Base-by-base conservation (phyloP, 1,284 basidiomycete genomes). In the Malassezia sympodialis region DNA sequence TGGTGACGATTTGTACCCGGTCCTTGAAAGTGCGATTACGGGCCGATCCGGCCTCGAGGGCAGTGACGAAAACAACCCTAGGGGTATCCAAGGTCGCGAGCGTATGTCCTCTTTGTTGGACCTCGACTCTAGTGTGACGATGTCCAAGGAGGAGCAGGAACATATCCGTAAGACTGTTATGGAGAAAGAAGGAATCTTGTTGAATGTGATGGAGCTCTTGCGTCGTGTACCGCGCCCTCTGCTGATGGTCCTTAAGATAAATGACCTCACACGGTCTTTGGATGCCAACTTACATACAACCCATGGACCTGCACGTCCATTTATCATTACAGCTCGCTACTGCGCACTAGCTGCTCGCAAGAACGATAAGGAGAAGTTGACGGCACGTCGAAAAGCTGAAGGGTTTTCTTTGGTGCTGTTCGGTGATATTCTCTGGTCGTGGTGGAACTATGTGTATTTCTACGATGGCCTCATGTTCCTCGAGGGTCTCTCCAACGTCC, bases 321-420 rank as follows among this genome's bases (percentile, higher is more conserved):
- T 96, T 75, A 75, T 96, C 35, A 87, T 96, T 58, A 86, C 87
- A 6, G 90, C 90, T 0, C 86, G 88, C 66, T 94, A 88, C 76
- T 96, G 93, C 75, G 81, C 84, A 44, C 79, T 79, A 19, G 83
- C 90, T 34, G 86, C 90, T 2, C 94, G 89, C 84, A 79, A 82
- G 63, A 85, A 87, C 68, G 88, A 93, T 56, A 49, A 72, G 28
- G 51, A 61, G 15, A 79, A 80, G 64, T 78, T 79, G 51, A 45
- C 49, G 14, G 53, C 59, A 41, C 59, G 60, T 17, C 64, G 66
- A 56, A 31, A 45, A 24, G 12, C 26, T 28, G 26, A 59, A 11
- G 49, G 57, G 8, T 19, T 56, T 8, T 60, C 62, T 11, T 79
- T 52, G 75, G 78, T 52, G 66, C 75, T 59, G 78, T 84, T 76